Conservation (phyloP, 2,329 filamentous ascomycete species). For the Fusarium humuli region DNA sequence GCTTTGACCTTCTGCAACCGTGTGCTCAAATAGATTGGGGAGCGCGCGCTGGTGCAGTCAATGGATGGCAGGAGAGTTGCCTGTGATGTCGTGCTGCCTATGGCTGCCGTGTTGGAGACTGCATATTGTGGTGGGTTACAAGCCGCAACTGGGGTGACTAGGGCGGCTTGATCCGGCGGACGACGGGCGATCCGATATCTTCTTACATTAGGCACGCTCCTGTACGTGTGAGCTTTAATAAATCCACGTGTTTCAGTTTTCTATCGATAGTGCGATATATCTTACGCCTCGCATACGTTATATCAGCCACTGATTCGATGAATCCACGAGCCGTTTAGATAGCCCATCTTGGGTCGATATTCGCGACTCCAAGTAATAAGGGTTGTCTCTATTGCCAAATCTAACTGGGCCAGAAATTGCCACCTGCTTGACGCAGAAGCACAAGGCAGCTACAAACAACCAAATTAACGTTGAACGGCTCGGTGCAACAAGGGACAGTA, state of each 20-base stretch:
- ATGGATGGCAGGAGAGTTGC: background rate
- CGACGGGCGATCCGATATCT: slow-evolving; percentile 25
- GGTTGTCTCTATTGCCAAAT: background rate
- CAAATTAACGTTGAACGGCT: slow-evolving; percentile 1
- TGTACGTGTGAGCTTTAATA: slow-evolving; percentile 9
- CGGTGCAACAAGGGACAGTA: slow-evolving; percentile 9
- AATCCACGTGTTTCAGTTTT: slow-evolving; percentile 1
- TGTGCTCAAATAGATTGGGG: slow-evolving; percentile 1
- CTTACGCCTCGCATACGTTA: background rate
- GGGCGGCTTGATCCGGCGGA: slow-evolving; percentile 31
- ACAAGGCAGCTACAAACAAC: slow-evolving; percentile 9
- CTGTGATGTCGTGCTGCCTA: slow-evolving; percentile 14
- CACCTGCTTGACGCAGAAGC: slow-evolving; percentile 2
- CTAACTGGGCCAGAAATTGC: background rate
- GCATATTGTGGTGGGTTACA: slow-evolving; percentile 12
- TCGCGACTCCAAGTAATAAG: background rate
- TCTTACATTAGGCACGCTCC: background rate
- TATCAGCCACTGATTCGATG: background rate
- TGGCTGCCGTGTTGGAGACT: background rate
- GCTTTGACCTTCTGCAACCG: background rate
- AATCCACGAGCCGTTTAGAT: background rate
- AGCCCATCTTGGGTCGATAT: background rate
- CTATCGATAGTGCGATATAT: background rate
- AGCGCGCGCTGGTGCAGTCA: slow-evolving; percentile 1
- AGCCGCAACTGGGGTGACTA: slow-evolving; percentile 1